Evolutionary conservation across 768 basidiomycete species (phyloP), one percentile per base, ranked within the genome.

Genomic region (Crepidotus variabilis): DNA sequence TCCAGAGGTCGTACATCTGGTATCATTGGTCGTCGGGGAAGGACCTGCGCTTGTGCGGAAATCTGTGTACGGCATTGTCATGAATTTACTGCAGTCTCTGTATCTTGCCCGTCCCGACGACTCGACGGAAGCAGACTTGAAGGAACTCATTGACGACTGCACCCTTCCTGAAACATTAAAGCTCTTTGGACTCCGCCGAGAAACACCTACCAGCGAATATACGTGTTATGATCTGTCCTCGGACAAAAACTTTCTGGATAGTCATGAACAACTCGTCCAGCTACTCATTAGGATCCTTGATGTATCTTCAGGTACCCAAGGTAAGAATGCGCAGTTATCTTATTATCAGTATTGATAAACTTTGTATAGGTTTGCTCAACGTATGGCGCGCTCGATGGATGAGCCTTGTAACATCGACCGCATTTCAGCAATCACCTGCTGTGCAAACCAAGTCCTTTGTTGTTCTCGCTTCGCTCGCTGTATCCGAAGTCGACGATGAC

Each of bases 371-470:
- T 10, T 69, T 92, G 2, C 71, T 90, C 28, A 97, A 97, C 65
- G 82, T 90, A 2, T 97, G 94, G 94, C 82, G 89, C 57, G 92
- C 94, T 23, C 80, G 94, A 34, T 96, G 94, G 93, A 94, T 94
- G 88, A 86, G 91, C 43, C 69, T 97, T 56, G 84, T 93, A 13
- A 89, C 90, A 0, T 85, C 91, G 1, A 90, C 90, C 0, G 92
- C 94, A 20, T 96, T 96, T 74, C 94, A 96, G 64, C 81, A 88
- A 48, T 92, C 90, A 2, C 88, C 92, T 0, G 85, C 88, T 2
- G 83, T 94, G n/a, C 94, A 96, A 66, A 85, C 88, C 23, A 85
- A 92, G 9, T 90, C 92, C 0, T 96, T 95, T 68, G 82, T 90
- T 32, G 85, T 88, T 2, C 80, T 97, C 8, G 90, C 90, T 2